phyloP scores from a whole-genome alignment of 108 stramenopile genomes.

The Hondaea fermentalgiana region DNA sequence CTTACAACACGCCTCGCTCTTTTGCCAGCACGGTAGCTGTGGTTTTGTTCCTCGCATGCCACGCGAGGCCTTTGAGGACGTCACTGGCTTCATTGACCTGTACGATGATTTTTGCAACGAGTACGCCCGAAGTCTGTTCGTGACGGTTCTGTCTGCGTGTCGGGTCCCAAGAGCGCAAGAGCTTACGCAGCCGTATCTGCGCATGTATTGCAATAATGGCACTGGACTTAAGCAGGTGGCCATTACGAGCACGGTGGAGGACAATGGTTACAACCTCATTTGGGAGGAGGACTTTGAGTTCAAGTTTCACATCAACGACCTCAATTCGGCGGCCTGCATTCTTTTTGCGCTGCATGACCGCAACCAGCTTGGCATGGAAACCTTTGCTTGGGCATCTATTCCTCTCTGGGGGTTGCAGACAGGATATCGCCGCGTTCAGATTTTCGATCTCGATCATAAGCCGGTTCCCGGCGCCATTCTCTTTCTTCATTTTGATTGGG shows the following conservation, averaged over 20 bases:
- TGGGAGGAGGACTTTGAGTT: slow-evolving; percentile 20
- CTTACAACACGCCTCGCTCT: neutral
- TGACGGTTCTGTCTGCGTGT: neutral
- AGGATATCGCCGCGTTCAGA: neutral
- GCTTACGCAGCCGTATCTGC: neutral
- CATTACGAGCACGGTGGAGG: slow-evolving; percentile 7
- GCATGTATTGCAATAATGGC: slow-evolving; percentile 8
- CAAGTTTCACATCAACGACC: slow-evolving; percentile 16
- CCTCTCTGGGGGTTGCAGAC: slow-evolving; percentile 9
- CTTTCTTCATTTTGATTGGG: slow-evolving; percentile 8
- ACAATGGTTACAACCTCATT: neutral
- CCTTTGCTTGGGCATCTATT: neutral
- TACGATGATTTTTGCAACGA: slow-evolving; percentile 9
- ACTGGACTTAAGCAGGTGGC: neutral
- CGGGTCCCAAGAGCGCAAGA: neutral
- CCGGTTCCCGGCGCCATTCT: neutral
- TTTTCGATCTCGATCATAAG: neutral
- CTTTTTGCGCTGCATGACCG: neutral
- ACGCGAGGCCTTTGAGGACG: neutral
- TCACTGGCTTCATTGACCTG: neutral
- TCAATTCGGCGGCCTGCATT: slow-evolving; percentile 3
- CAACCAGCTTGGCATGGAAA: neutral
- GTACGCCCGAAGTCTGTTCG: neutral
- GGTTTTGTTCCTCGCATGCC: neutral
- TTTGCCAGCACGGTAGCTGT: neutral